Conservation (phyloP, 2,329 filamentous ascomycete genomes). For the Epichloe sibirici region DNA sequence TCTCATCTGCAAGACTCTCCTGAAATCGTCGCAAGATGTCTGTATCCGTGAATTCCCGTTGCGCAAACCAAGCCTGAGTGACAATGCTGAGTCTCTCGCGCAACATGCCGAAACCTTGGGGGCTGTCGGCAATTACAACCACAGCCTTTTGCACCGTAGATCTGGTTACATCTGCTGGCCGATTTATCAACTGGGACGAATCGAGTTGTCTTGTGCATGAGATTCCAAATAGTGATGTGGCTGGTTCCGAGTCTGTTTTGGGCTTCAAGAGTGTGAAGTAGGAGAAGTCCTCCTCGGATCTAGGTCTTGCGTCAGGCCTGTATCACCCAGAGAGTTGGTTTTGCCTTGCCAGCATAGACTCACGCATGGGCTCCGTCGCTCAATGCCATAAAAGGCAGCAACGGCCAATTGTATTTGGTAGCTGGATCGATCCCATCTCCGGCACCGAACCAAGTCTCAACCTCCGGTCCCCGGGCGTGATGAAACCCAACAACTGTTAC, state of each 20-base stretch:
- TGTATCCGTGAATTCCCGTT: conserved; percentile 80
- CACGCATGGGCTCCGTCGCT: conserved; percentile 92
- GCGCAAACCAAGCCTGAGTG: conserved; percentile 91
- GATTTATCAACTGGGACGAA: conserved; percentile 60
- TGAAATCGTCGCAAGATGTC: conserved; percentile 88
- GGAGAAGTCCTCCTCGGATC: conserved; percentile 88
- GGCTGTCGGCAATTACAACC: conserved; percentile 85
- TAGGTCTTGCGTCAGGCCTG: conserved; percentile 20
- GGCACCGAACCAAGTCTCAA: conserved; percentile 80
- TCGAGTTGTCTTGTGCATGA: conserved; percentile 90
- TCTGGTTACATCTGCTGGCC: conserved; percentile 82
- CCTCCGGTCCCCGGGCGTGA: conserved; percentile 79
- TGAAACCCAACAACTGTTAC: conserved; percentile 76
- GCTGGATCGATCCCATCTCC: conserved; percentile 67
- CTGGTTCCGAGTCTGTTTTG: conserved; percentile 38
- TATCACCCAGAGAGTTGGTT: not conserved
- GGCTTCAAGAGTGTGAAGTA: conserved; percentile 85
- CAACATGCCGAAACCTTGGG: conserved; percentile 80
- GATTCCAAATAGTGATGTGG: conserved; percentile 87
- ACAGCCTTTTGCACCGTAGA: conserved; percentile 97
- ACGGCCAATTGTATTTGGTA: conserved; percentile 73
- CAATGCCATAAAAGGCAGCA: conserved; percentile 93
- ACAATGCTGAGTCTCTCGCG: conserved; percentile 83
- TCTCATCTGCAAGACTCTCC: conserved; percentile 67
- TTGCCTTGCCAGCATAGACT: conserved; percentile 21